These are phyloP conservation scores for Luffa acutangula DNA, from an alignment of 306 rosid species.

Conservation along the genomic window DNA sequence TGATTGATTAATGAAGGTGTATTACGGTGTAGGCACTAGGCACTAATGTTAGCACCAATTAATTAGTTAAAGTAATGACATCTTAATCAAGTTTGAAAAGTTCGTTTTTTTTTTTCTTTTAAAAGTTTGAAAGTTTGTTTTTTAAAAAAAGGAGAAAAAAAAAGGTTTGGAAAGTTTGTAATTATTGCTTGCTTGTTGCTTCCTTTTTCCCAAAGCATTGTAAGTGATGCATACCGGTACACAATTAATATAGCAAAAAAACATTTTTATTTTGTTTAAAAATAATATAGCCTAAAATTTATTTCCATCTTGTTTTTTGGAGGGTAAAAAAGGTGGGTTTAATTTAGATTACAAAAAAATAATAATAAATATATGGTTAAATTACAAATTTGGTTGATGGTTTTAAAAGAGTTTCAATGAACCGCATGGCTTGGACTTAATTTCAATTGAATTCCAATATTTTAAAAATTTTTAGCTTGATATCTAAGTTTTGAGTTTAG, in stretches of 20 bases:
- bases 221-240: background rate
- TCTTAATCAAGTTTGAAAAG: background rate
- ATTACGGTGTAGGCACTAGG: background rate
- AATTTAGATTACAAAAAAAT: too few species aligned
- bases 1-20: background rate
- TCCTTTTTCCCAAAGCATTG: background rate
- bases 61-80: background rate
- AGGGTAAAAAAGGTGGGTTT: too few species aligned
- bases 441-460: too few species aligned
- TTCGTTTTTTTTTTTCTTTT: too few species aligned
- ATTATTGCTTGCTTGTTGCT: background rate
- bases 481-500: too few species aligned
- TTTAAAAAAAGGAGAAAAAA: background rate
- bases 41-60: background rate
- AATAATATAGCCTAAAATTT: background rate
- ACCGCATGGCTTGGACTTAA: too few species aligned
- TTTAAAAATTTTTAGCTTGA: too few species aligned
- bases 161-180: background rate
- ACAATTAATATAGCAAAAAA: background rate
- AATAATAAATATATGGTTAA: too few species aligned
- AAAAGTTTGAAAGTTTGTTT: background rate
- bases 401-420: too few species aligned
- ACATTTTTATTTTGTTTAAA: background rate
- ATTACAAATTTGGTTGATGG: too few species aligned
- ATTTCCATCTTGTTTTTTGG: too few species aligned